Base-by-base conservation (phyloP, 1,284 basidiomycete species). In the Ganoderma sinense region DNA sequence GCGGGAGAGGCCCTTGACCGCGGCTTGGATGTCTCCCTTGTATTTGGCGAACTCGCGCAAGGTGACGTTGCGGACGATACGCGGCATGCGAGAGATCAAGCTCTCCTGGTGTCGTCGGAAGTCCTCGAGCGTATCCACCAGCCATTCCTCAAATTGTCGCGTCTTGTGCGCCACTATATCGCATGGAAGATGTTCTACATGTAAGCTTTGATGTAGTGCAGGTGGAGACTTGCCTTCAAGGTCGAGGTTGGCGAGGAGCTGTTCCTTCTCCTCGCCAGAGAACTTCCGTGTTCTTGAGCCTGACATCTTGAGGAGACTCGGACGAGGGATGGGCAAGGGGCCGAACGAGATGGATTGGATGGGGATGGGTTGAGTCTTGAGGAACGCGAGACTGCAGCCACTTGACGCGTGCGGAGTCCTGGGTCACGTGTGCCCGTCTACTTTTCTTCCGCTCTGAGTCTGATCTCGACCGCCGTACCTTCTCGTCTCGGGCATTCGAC, bases 11-110 rank as follows among this genome's bases (percentile, higher is more conserved):
- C 88, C 91, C 71, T 88, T 85, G 68, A 93, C 80, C 58, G 90
- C 91, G 14, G 86, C 87, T 74, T 92, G 89, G 26, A 93, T 83
- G 75, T 93, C 89, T 2, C 91, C 93, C 64, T 90, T 84, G 79
- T 94, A 94, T 76, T 92, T 93, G 66, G 89, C 89, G 78, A 95
- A 94, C 62, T 94, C 92, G 64, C 87, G 87, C 85, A 95, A 88
- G 18, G 89, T 88, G 77, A 94, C 88, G 40, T 81, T 82, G 55
- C 92, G 87, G 29, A 94, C 89, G 73, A 90, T 87, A 75, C 89
- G 91, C 0, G 93, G 93, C 58, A 94, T 91, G 65, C 89, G 88
- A n/a, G 86, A 86, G 8, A 94, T 87, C 68, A 90, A 88, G 2
- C 89, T 88, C 77, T 94, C 91, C 77, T 93, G 91, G 74, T 91